phyloP scores from a whole-genome alignment of 306 rosid species.

The Corylus heterophylla region DNA sequence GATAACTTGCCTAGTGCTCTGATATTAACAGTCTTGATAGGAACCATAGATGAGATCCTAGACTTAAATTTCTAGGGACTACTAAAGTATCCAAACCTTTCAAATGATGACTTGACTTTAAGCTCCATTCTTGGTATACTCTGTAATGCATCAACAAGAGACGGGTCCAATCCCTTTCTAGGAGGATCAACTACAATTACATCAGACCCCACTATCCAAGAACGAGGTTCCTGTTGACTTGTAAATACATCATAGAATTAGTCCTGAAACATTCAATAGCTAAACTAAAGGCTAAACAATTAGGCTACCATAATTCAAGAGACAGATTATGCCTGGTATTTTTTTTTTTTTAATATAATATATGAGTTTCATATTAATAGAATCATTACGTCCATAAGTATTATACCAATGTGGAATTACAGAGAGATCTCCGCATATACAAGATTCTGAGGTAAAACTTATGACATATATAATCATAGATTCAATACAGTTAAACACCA shows the following conservation, averaged over 20 bases:
- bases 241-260: constrained; percentile 32
- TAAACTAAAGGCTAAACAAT: constrained; percentile 10
- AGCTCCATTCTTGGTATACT: constrained; percentile 56
- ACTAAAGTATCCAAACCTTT: constrained; percentile 51
- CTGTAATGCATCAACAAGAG: constrained; percentile 66
- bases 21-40: constrained; percentile 6
- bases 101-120: constrained; percentile 49
- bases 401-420: constrained; percentile 4
- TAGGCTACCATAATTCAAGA: background rate
- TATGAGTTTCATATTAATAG: background rate
- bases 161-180: constrained; percentile 81
- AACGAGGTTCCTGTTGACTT: constrained; percentile 75
- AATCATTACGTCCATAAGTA: background rate
- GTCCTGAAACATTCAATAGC: constrained; percentile 21
- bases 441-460: constrained; percentile 21
- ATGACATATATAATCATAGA: constrained; percentile 23
- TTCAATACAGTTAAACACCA: constrained; percentile 18
- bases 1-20: constrained; percentile 23
- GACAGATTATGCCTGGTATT: background rate
- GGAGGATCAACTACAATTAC: constrained; percentile 96
- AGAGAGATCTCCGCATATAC: background rate
- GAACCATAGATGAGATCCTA: background rate
- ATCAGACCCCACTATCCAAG: constrained; percentile 86
- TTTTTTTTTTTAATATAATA: background rate
- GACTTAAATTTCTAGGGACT: constrained; percentile 23